Evolutionary conservation across 805 yeast species (phyloP).

Genomic region (Starmerella apis): DNA sequence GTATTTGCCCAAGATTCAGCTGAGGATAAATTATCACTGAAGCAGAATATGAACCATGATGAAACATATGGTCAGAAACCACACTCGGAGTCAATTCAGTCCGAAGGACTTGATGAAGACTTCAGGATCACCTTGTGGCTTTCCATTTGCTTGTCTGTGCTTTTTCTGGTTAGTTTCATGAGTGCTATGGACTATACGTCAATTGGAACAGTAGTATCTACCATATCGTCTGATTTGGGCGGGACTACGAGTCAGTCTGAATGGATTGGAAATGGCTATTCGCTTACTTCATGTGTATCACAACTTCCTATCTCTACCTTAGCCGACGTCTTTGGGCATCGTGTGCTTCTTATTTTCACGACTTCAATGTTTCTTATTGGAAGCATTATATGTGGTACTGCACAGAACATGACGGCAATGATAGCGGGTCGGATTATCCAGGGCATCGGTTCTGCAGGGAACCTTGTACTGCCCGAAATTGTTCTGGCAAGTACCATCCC

Average conservation of each 20-base stretch:
- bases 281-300: slow-evolving; percentile 23
- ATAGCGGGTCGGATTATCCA: slow-evolving; percentile 62
- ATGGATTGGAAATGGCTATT: slow-evolving; percentile 29
- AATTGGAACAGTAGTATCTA: slow-evolving; percentile 21
- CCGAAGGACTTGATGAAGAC: slow-evolving; percentile 7
- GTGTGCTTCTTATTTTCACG: slow-evolving; percentile 40
- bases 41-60: no score
- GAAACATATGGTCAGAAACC: background rate
- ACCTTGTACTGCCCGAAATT: slow-evolving; percentile 47
- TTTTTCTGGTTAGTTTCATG: slow-evolving; percentile 9
- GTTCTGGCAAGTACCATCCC: slow-evolving; percentile 50
- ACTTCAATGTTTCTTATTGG: slow-evolving; percentile 51
- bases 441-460: slow-evolving; percentile 65
- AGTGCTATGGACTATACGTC: slow-evolving; percentile 23
- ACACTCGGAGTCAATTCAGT: background rate
- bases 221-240: slow-evolving; percentile 18
- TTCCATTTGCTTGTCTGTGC: slow-evolving; percentile 1
- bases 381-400: slow-evolving; percentile 46
- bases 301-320: slow-evolving; percentile 24
- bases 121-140: slow-evolving; percentile 10
- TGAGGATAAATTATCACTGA: background rate
- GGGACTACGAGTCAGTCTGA: slow-evolving; percentile 27
- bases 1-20: background rate
- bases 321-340: slow-evolving; percentile 35
- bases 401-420: slow-evolving; percentile 47